Evolutionary conservation across 305 asterid species (phyloP), one percentile per base, ranked within the genome.

Genomic region (Solanum aculeatissimum): DNA sequence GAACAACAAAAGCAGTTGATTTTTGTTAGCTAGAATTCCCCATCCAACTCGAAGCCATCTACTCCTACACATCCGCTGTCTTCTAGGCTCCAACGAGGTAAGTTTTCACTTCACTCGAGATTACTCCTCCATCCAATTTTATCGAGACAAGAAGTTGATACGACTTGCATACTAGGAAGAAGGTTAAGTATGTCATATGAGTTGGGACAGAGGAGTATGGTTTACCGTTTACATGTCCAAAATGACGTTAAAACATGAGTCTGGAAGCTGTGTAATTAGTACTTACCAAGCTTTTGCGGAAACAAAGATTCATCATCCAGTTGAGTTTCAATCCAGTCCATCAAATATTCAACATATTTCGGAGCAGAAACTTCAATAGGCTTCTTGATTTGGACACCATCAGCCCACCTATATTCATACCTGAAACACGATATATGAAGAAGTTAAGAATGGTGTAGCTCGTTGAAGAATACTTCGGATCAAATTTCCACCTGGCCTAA

Each of bases 401-500:
- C 98, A 42, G 98, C 99, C 99, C 98, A 95, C 88, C 98, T 92
- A 84, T 95, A 94, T 82, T 95, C 99, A 12, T 95, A 95, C 92
- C 99, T 94, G 93, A 89, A 85, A 66, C 79, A 25, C 63, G 3
- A 38, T 69, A 1, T 42, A 42, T 71, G 54, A 42, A 42, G 78
- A 70, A 40, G 79, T 25, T 25, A 42, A 71, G 79, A 71, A 40
- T 42, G 19, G 25, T n/a, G n/a, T 42, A 12, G 35, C 19, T 15
- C 0, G 18, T 40, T 19, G 53, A 40, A 40, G 78, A 40, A 70
- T 19, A 6, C 18, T 19, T 19, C 32, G 10, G 32, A 40, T 70
- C 1, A 70, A 40, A 19, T 70, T 70, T 40, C 78, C 78, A 40
- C 53, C 78, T 11, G 40, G 29, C 0, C 53, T 70, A 1, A 11